These are phyloP conservation scores for Cladosporium sp. DNA, from an alignment of 2,329 filamentous ascomycete genomes.

Conservation along the genomic window DNA sequence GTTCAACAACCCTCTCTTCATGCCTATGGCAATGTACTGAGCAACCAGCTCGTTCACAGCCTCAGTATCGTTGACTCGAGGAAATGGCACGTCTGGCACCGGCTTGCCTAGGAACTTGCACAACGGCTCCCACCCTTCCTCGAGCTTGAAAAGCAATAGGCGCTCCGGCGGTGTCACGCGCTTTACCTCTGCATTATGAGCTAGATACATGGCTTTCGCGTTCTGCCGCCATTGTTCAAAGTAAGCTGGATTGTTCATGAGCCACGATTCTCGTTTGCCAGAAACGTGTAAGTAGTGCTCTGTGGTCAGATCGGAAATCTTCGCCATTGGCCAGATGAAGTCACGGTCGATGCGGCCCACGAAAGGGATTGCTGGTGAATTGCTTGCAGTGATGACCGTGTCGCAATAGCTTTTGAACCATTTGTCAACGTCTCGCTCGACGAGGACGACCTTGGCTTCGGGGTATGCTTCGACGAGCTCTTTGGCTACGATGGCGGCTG, in stretches of 20 bases:
- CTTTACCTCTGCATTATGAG: slow-evolving; percentile 11
- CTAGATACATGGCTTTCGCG: slow-evolving; percentile 9
- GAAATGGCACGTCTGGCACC: neutral
- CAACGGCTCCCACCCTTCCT: slow-evolving; percentile 13
- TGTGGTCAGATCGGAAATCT: neutral
- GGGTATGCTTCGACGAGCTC: slow-evolving; percentile 21
- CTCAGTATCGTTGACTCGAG: neutral
- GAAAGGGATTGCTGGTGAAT: neutral
- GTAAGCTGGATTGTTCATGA: slow-evolving; percentile 6
- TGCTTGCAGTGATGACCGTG: neutral
- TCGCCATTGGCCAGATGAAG: neutral
- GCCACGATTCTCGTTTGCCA: neutral
- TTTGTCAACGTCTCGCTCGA: slow-evolving; percentile 52
- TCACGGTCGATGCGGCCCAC: neutral
- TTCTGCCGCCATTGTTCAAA: slow-evolving; percentile 1
- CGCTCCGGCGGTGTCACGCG: slow-evolving; percentile 5
- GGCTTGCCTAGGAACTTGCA: slow-evolving; percentile 16
- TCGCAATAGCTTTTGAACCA: slow-evolving; percentile 21
- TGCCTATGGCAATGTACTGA: neutral
- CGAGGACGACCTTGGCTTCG: slow-evolving; percentile 30
- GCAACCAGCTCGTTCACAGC: neutral
- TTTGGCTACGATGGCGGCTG: slow-evolving; percentile 15
- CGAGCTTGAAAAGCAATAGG: slow-evolving; percentile 13
- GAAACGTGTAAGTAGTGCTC: slow-evolving; percentile 8
- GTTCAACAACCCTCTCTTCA: neutral